Percentiles rank a stretch among this genome's conserved stretches.
Conservation (phyloP, 2,329 filamentous ascomycete genomes). For the Proliferodiscus dingleyae region DNA sequence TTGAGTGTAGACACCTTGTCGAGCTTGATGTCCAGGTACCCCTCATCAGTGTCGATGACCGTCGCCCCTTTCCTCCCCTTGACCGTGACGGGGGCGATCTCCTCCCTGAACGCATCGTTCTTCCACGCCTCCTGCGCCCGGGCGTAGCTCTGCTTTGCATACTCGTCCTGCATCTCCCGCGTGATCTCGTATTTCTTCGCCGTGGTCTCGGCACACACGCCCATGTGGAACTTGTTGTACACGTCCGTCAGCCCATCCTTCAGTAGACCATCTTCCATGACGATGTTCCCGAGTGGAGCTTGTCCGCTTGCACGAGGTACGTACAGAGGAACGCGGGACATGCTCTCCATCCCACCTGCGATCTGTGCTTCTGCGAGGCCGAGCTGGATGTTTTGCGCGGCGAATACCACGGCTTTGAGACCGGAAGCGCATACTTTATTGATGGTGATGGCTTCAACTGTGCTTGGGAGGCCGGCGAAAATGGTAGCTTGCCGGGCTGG, state of each 20-base stretch:
- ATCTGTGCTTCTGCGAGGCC: slow-evolving; percentile 84
- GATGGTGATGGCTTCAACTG: slow-evolving; percentile 82
- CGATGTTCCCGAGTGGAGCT: slow-evolving; percentile 80
- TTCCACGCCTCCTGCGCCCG: slow-evolving; percentile 89
- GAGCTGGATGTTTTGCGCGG: slow-evolving; percentile 91
- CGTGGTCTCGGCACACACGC: slow-evolving; percentile 90
- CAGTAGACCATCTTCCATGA: slow-evolving; percentile 85
- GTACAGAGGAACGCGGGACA: slow-evolving; percentile 92
- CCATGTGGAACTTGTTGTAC: slow-evolving; percentile 97
- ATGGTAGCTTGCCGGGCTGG: slow-evolving; percentile 88
- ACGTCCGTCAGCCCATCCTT: slow-evolving; percentile 95
- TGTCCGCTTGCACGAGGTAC: slow-evolving; percentile 74
- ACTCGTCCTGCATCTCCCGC: slow-evolving; percentile 83
- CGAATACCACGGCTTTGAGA: slow-evolving; percentile 84
- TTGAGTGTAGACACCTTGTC: slow-evolving; percentile 85
- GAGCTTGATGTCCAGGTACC: slow-evolving; percentile 78
- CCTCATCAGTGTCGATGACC: slow-evolving; percentile 78
- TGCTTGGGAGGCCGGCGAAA: slow-evolving; percentile 77
- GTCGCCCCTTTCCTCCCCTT: slow-evolving; percentile 78
- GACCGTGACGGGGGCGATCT: slow-evolving; percentile 84
- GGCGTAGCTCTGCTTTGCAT: slow-evolving; percentile 84
- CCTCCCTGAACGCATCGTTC: slow-evolving; percentile 75
- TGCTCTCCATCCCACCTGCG: slow-evolving; percentile 97
- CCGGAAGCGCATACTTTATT: slow-evolving; percentile 99
- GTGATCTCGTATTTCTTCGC: slow-evolving; percentile 81